Conservation (phyloP, 1,139 yeast genomes). For the Hanseniaspora uvarum region DNA sequence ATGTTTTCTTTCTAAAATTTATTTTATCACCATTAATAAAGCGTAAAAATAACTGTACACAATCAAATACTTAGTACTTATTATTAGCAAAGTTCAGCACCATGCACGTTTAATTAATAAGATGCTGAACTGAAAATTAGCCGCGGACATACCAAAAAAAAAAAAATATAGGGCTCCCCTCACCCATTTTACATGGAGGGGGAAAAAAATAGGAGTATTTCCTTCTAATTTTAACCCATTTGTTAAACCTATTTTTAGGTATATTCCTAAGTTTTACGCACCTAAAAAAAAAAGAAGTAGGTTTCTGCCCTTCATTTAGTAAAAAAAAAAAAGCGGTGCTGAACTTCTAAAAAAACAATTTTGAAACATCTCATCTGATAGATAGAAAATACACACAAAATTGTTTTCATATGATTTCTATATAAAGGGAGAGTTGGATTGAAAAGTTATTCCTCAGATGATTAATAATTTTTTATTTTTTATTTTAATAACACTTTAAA, state of each 20-base stretch:
- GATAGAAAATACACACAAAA: too few relatives aligned
- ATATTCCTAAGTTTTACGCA: background rate
- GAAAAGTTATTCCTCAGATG: too few relatives aligned
- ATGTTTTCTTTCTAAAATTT: too few relatives aligned
- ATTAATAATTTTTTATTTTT: background rate
- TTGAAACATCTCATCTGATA: background rate
- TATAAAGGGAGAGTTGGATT: background rate
- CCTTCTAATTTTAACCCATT: background rate
- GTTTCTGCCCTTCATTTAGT: too few relatives aligned
- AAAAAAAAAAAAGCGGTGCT: background rate
- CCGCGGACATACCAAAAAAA: background rate
- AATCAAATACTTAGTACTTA: too few relatives aligned
- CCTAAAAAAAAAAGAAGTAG: too few relatives aligned
- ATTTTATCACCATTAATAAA: too few relatives aligned
- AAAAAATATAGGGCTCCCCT: background rate
- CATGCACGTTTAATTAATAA: too few relatives aligned
- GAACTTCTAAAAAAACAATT: slow-evolving; percentile 4
- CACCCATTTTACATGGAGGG: background rate
- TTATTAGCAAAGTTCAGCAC: too few relatives aligned
- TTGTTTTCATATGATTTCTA: background rate
- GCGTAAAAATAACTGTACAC: too few relatives aligned
- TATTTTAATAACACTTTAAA: background rate
- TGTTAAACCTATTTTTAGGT: slow-evolving; percentile 1
- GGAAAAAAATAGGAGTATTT: background rate
- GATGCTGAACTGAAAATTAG: too few relatives aligned